Evolutionary conservation across 306 rosid species (phyloP).

Genomic region (Cucurbita ficifolia): DNA sequence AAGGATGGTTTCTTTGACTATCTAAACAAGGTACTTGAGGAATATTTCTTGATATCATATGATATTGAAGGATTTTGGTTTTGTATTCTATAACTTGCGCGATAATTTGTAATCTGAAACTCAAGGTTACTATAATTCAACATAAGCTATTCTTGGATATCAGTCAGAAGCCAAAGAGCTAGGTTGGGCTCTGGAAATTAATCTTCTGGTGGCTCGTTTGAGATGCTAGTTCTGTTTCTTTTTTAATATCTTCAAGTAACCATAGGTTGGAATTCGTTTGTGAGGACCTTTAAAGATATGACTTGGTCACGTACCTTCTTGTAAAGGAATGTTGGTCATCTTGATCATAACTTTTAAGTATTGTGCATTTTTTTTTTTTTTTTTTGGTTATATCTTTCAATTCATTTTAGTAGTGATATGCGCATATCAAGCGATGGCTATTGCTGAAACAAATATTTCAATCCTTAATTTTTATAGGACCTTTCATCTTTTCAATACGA

Average conservation of each 20-base stretch:
- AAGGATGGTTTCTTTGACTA: slow-evolving; percentile 73
- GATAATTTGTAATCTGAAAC: not conserved
- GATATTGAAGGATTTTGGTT: not conserved
- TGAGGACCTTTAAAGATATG: not conserved
- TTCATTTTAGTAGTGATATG: not conserved
- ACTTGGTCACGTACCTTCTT: not conserved
- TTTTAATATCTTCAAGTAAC: not conserved
- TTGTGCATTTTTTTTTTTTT: not conserved
- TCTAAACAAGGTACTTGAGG: slow-evolving; percentile 55
- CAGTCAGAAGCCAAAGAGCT: not conserved
- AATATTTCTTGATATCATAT: slow-evolving; percentile 1
- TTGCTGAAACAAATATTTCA: not conserved
- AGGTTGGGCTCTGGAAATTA: not conserved
- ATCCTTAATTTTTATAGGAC: slow-evolving; percentile 40
- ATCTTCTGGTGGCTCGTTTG: not conserved
- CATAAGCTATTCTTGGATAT: not conserved
- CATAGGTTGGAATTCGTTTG: not conserved
- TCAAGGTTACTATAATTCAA: not conserved
- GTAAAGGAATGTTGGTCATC: not conserved
- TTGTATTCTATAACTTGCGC: not conserved
- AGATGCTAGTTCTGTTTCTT: not conserved
- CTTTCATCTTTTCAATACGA: slow-evolving; percentile 50
- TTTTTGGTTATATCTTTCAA: not conserved
- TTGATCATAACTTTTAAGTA: not conserved
- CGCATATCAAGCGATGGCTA: not conserved